These are phyloP conservation scores for Monosporascus sp. DNA, from an alignment of 2,329 filamentous ascomycete species.

Conservation along the genomic window DNA sequence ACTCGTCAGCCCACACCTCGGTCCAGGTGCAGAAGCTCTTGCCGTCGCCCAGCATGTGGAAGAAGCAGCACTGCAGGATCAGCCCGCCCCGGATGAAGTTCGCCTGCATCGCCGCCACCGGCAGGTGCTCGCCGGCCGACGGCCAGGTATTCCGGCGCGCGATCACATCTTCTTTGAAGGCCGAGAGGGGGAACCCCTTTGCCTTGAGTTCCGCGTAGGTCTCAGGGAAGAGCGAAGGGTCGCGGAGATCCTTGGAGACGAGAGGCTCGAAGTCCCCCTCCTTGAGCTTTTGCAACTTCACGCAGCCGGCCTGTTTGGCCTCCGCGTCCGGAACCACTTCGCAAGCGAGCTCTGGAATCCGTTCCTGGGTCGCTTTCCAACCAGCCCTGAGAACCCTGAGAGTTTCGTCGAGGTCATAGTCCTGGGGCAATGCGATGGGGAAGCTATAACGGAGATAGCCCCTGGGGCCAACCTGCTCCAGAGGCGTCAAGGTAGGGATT, in stretches of 20 bases:
- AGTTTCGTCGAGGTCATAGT: conserved; percentile 24
- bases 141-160: conserved; percentile 24
- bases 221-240: conserved; percentile 16
- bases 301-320: conserved; percentile 25
- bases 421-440: conserved; percentile 26
- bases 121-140: conserved; percentile 14
- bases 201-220: conserved; percentile 21
- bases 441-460: conserved; percentile 31
- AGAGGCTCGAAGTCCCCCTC: conserved; percentile 20
- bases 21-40: conserved; percentile 27
- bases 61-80: conserved; percentile 20
- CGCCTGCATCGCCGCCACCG: conserved; percentile 17
- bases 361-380: conserved; percentile 22
- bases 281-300: conserved; percentile 24
- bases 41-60: conserved; percentile 31
- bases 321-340: conserved; percentile 27
- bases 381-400: conserved; percentile 22
- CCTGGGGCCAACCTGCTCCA: conserved; percentile 30
- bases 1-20: conserved; percentile 31
- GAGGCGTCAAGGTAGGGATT: conserved; percentile 18
- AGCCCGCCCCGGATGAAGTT: conserved; percentile 26
- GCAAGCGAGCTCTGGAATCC: conserved; percentile 25
- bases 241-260: conserved; percentile 20
- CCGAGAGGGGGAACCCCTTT: conserved; percentile 19
- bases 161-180: conserved; percentile 16